Evolutionary conservation across 2,329 filamentous ascomycete species (phyloP).

Genomic region (Exophiala oligosperma): DNA sequence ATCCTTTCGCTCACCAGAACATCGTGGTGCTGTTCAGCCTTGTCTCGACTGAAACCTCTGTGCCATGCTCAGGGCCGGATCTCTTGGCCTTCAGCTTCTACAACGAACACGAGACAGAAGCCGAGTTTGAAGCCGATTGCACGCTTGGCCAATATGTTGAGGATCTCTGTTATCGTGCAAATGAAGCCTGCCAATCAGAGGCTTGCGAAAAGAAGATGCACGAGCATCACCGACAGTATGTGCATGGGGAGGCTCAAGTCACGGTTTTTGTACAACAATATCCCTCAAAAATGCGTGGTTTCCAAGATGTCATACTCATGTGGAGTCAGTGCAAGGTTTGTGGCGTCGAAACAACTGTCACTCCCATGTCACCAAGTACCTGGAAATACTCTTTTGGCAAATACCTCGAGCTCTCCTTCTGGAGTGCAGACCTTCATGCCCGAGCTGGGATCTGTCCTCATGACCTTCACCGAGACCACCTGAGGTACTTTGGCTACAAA

Average conservation of each 20-base stretch:
- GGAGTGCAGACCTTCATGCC: constrained; percentile 79
- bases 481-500: constrained; percentile 87
- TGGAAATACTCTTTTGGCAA: constrained; percentile 99
- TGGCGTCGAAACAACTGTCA: constrained; percentile 82
- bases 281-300: constrained; percentile 62
- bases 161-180: constrained; percentile 75
- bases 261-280: constrained; percentile 85
- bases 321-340: constrained; percentile 97
- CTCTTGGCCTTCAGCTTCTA: constrained; percentile 92
- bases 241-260: constrained; percentile 91
- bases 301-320: constrained; percentile 82
- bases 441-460: constrained; percentile 78
- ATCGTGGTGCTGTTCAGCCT: constrained; percentile 93
- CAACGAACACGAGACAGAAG: constrained; percentile 75
- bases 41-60: constrained; percentile 89
- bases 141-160: constrained; percentile 95
- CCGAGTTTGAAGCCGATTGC: constrained; percentile 76
- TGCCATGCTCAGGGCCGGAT: constrained; percentile 88
- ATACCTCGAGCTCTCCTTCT: constrained; percentile 96
- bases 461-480: constrained; percentile 87
- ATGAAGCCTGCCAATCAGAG: constrained; percentile 76
- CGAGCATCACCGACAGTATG: constrained; percentile 94
- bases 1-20: constrained; percentile 93
- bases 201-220: constrained; percentile 86
- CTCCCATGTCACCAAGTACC: constrained; percentile 87